A percentile compares a stretch with the other conserved stretches of the same genome.
phyloP scores from a whole-genome alignment of 805 yeast genomes.

The Debaryomyces tyrocola region DNA sequence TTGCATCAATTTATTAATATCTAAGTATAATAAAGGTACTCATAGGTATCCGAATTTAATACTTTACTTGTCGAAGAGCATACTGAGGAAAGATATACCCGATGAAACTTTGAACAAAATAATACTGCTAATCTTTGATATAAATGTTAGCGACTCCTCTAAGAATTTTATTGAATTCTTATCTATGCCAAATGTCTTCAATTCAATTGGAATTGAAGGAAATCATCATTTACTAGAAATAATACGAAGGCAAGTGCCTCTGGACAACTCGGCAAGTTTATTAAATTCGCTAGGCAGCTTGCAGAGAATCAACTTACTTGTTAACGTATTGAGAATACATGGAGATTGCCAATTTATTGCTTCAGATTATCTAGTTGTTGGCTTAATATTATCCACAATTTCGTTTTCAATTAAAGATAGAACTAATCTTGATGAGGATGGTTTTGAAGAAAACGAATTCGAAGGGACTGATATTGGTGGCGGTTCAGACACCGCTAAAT shows the following conservation, averaged over 20 bases:
- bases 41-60: not conserved
- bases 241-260: not conserved
- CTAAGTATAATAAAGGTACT: not conserved
- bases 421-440: constrained; percentile 20
- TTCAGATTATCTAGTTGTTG: constrained; percentile 19
- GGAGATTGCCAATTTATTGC: constrained; percentile 11
- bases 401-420: constrained; percentile 17
- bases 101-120: not conserved
- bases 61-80: not conserved
- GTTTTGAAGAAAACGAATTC: constrained; percentile 4
- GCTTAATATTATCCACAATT: constrained; percentile 16
- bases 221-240: constrained; percentile 1
- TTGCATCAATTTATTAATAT: not conserved
- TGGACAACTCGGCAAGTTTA: not conserved
- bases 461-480: constrained; percentile 18
- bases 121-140: constrained; percentile 5
- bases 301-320: constrained; percentile 12
- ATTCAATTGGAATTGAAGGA: not conserved
- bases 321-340: constrained; percentile 16
- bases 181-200: constrained; percentile 8
- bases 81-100: not conserved
- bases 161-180: constrained; percentile 13
- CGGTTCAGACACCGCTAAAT: constrained; percentile 16
- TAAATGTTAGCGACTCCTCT: constrained; percentile 9
- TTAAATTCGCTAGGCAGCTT: not conserved